Conservation (phyloP, 2,329 filamentous ascomycete genomes). For the Pseudomassariella vexata region DNA sequence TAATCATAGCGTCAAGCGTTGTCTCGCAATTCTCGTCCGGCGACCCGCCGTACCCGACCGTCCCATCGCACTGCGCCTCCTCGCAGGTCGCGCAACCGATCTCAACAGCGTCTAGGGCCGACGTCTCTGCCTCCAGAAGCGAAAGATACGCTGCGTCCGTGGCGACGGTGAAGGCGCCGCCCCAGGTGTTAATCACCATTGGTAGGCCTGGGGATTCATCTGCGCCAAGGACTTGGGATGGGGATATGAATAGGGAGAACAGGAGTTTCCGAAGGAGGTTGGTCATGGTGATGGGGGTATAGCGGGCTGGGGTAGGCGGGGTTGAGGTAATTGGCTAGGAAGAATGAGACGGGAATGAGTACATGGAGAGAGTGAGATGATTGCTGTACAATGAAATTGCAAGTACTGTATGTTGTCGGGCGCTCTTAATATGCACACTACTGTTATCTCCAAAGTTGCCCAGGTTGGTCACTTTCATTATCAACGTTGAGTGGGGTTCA, state of each 20-base stretch:
- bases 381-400: too few species aligned
- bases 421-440: too few species aligned
- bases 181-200: conserved; percentile 50
- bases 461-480: too few species aligned
- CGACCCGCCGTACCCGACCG: conserved; percentile 49
- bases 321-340: too few species aligned
- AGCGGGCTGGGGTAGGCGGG: too few species aligned
- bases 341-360: too few species aligned
- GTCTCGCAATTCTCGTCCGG: conserved; percentile 52
- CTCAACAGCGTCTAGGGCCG: conserved; percentile 46
- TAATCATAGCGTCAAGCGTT: conserved; percentile 53
- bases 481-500: too few species aligned
- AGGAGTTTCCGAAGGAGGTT: too few species aligned
- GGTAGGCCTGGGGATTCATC: conserved; percentile 39
- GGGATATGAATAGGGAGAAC: conserved; percentile 1
- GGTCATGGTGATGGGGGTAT: too few species aligned
- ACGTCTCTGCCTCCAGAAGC: conserved; percentile 23
- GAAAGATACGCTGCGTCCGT: conserved; percentile 43
- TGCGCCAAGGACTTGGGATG: background rate
- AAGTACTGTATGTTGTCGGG: too few species aligned
- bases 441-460: too few species aligned
- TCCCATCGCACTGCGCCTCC: conserved; percentile 45
- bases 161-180: conserved; percentile 43
- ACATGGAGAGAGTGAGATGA: too few species aligned
- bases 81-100: conserved; percentile 47